Base-by-base conservation (phyloP, 73 alveolate genomes). In the Uronychia setigera region DNA sequence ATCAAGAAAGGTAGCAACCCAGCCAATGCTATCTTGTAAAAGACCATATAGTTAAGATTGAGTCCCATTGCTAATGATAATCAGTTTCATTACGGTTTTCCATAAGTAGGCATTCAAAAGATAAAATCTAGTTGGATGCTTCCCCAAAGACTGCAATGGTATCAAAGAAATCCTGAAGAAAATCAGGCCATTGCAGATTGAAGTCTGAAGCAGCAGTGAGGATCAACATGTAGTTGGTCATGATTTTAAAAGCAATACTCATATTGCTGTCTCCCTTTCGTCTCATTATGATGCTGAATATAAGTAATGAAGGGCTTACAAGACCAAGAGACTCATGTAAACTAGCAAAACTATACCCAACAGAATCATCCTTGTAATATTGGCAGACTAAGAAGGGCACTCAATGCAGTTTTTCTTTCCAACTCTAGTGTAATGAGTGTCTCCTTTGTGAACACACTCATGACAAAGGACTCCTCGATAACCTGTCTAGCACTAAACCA, bases 201-300 rank as follows among this genome's bases (percentile, higher is more conserved):
- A 90, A 93, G 33, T 82, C 35, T 46, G 85, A 58, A 19, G 94
- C 85, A 27, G 80, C 76, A 5, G 90, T 33, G 19, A 93, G 79
- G 29, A 93, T 76, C 46, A 88, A 91, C 79, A 90, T 35, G 74
- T 93, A 93, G 87, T 86, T 93, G 26, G 92, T 85, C 80, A 93
- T 0, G 33, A 93, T 90, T 90, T 91, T 85, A 27, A 89, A 32
- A 1, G 83, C 35, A 33, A 90, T 89, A 11, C 89, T 78, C 46
- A 67, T 46, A 29, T 83, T 35, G 85, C 59, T 74, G 29, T 85
- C 89, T 28, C 81, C 82, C 60, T 33, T 79, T 60, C 88, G 79
- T 31, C 91, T 32, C 59, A 75, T 35, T n/a, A 31, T 74, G 81
- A 79, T 81, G 27, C 85, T 85, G 57, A 11, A 9, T 1, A 29